Evolutionary conservation across 345 rosid species (phyloP), one percentile per base, ranked within the genome.

Genomic region (Moringa oleifera): DNA sequence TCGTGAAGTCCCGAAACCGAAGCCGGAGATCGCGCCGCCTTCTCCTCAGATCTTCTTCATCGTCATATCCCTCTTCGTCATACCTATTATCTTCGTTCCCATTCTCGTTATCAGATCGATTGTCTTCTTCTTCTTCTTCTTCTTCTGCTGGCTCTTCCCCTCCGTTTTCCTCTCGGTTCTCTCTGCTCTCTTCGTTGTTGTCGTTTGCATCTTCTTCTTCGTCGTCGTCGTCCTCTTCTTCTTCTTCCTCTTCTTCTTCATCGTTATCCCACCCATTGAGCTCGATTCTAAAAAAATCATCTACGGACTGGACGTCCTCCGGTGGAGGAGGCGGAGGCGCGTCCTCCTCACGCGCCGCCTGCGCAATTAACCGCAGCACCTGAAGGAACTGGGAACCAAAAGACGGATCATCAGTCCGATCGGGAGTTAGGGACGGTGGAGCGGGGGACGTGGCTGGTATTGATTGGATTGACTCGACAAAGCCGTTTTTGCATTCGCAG

Each of bases 401-500:
- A 21, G 80, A 56, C 0, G 83, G 74, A 62, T 84, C 85, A 0
- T 84, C 87, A 16, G 45, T 69, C 33, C 59, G 84, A 75, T 76
- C 85, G 55, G 85, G 75, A 6, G 77, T 69, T 25, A 75, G 51
- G 2, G 85, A 73, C 19, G 73, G 78, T 28, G 84, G 69, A 7
- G 75, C 69, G 4, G 63, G 61, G 16, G 75, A 55, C 49, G 73
- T 54, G n/a, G 71, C 75, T 8, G 86, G 77, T 20, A 67, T 25
- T 37, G 69, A 53, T 20, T 75, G 65, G 45, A 83, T 83, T 56
- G 75, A 74, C 57, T 85, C 91, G 10, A 88, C 86, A 71, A 88
- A 88, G 28, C 91, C 96, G 69, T 77, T 75, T 66, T 85, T 80
- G 77, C 96, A 88, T 73, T 88, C 96, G 25, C 33, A 67, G 71